Base-by-base conservation (phyloP, 2,329 filamentous ascomycete species). In the Monosporascus sp. region DNA sequence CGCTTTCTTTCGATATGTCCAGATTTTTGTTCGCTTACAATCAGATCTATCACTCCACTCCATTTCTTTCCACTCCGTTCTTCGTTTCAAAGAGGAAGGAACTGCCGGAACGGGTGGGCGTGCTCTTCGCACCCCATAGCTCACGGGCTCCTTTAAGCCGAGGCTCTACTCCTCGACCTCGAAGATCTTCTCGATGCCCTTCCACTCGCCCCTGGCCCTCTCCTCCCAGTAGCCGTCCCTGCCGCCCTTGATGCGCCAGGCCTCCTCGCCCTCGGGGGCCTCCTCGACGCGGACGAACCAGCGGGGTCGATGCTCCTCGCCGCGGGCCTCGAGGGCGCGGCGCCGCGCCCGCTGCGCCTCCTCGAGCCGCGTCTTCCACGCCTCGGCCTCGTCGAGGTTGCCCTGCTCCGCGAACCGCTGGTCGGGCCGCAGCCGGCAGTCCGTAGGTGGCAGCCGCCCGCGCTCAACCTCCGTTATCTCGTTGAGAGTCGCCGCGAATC, bases 221-320 rank as follows among this genome's bases (percentile, higher is more conserved):
- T 90, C 86, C 66, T 96, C 92, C 94, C 94, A 99, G 72, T 99
- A 99, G 8, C 90, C 86, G 18, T 95, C 90, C 70, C 87, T 91
- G 20, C 91, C 90, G 3, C 77, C 76, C 74, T 86, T 94, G 57
- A 96, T 70, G 63, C 84, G 81, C 89, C 89, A 89, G 11, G 87
- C 77, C 65, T 88, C 84, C 65, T 88, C 85, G 4, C 80, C 81
- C 47, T 81, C 79, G 15, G 73, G 72, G 2, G 72, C 74, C 24
- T 80, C 77, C n/a, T 79, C 76, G 8, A 88, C 84, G 71, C 81
- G 86, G 50, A 84, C 81, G 67, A 99, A 99, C 91, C 93, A 99
- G 60, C 82, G 80, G 6, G 94, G 89, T 60, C 74, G 80, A 79
- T 92, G 86, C 53, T 76, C 72, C 63, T 90, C 84, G 1, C 89